phyloP scores from a whole-genome alignment of 192 early-diverging fungal genomes.

The Martensiomyces pterosporus region DNA sequence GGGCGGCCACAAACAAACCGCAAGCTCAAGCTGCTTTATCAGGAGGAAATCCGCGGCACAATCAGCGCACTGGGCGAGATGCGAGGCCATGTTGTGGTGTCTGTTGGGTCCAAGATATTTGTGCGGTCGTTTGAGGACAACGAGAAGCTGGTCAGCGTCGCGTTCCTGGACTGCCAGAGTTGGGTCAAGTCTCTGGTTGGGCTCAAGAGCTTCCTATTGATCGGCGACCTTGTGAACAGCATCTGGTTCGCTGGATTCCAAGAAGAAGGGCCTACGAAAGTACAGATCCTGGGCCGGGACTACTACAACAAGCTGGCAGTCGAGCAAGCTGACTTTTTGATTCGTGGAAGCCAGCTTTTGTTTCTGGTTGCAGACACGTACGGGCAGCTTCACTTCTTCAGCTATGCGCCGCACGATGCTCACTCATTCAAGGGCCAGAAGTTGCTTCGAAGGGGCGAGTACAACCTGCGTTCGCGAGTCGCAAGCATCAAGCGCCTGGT shows the following conservation, averaged over 20 bases:
- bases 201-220: constrained; percentile 83
- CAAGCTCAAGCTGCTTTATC: constrained; percentile 78
- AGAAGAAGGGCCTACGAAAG: constrained; percentile 84
- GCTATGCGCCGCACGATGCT: constrained; percentile 84
- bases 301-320: constrained; percentile 68
- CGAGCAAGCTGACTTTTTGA: constrained; percentile 67
- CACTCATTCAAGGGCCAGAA: constrained; percentile 86
- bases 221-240: constrained; percentile 84
- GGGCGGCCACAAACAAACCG: constrained; percentile 92
- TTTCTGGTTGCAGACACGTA: constrained; percentile 71
- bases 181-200: constrained; percentile 78
- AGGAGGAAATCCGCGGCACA: constrained; percentile 80
- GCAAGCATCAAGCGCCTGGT: constrained; percentile 62
- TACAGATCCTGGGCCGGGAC: constrained; percentile 87
- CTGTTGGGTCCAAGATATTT: constrained; percentile 85
- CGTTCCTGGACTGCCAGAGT: constrained; percentile 90
- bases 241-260: constrained; percentile 92
- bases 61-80: constrained; percentile 82
- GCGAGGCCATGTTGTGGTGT: constrained; percentile 81
- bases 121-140: constrained; percentile 82
- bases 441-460: constrained; percentile 86
- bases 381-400: constrained; percentile 74
- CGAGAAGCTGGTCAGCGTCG: constrained; percentile 78
- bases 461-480: constrained; percentile 76
- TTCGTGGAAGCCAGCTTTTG: constrained; percentile 70